Evolutionary conservation across 805 yeast species (phyloP).

Genomic region (Metschnikowia sp.): DNA sequence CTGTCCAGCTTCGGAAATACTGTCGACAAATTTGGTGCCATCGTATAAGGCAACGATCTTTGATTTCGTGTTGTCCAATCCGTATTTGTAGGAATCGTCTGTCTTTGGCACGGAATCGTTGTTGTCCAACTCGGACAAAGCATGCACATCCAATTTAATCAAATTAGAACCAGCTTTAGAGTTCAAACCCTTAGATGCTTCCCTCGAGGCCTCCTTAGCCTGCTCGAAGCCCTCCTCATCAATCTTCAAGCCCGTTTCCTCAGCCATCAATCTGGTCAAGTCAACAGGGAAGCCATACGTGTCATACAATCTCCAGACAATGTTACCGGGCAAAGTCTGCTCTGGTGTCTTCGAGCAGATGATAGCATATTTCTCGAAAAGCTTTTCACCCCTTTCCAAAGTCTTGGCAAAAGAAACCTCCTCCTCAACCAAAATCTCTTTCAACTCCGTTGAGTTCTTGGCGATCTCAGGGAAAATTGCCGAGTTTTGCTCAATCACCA

Average conservation of each 20-base stretch:
- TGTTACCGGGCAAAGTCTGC: constrained; percentile 82
- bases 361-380: constrained; percentile 89
- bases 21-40: constrained; percentile 57
- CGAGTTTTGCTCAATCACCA: constrained; percentile 81
- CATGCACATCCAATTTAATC: constrained; percentile 87
- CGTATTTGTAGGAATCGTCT: constrained; percentile 78
- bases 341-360: constrained; percentile 72
- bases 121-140: constrained; percentile 66
- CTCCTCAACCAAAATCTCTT: constrained; percentile 93
- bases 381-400: constrained; percentile 94
- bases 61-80: constrained; percentile 64
- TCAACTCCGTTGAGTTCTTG: constrained; percentile 66
- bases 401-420: constrained; percentile 94
- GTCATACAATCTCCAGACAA: constrained; percentile 97
- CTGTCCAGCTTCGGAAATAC: constrained; percentile 33
- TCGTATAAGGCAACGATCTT: constrained; percentile 68
- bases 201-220: constrained; percentile 84
- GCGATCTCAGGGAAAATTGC: constrained; percentile 91
- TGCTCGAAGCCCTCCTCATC: constrained; percentile 90
- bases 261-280: constrained; percentile 97
- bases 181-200: constrained; percentile 91
- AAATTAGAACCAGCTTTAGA: constrained; percentile 52
- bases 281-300: constrained; percentile 99
- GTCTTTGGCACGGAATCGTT: constrained; percentile 68
- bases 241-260: constrained; percentile 89